Conservation (phyloP, 2,329 filamentous ascomycete species). For the Xylariaceae sp. region DNA sequence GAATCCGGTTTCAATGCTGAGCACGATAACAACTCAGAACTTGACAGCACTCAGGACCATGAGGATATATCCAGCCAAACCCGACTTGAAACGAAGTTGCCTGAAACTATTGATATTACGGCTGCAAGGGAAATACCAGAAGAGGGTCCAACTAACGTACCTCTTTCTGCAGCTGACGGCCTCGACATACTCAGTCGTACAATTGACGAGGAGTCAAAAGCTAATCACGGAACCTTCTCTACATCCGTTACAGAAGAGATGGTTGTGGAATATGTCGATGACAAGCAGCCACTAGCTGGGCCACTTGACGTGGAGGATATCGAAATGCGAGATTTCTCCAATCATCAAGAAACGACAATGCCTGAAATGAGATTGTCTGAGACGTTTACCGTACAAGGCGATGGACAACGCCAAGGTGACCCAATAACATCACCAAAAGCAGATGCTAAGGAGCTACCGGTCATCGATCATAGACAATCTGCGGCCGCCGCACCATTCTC, state of each 20-base stretch:
- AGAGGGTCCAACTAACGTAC: not conserved
- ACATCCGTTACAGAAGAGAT: constrained; percentile 8
- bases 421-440: constrained; percentile 11
- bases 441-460: constrained; percentile 22
- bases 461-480: constrained; percentile 30
- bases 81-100: not conserved
- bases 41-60: not conserved
- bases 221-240: not conserved
- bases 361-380: not conserved
- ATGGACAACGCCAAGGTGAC: constrained; percentile 14
- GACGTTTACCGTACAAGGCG: not conserved
- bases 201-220: constrained; percentile 24
- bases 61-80: constrained; percentile 1
- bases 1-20: not conserved
- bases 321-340: not conserved
- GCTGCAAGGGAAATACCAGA: not conserved
- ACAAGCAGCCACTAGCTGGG: not conserved
- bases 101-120: not conserved
- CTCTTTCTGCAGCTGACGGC: constrained; percentile 28
- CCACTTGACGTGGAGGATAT: not conserved
- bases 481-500: constrained; percentile 27
- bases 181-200: constrained; percentile 29
- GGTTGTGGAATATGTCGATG: constrained; percentile 1
- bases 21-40: not conserved
- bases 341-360: not conserved